Percentiles rank a stretch among this genome's conserved stretches.
Conservation (phyloP, 495 filamentous ascomycete genomes). For the Tuber borchii region DNA sequence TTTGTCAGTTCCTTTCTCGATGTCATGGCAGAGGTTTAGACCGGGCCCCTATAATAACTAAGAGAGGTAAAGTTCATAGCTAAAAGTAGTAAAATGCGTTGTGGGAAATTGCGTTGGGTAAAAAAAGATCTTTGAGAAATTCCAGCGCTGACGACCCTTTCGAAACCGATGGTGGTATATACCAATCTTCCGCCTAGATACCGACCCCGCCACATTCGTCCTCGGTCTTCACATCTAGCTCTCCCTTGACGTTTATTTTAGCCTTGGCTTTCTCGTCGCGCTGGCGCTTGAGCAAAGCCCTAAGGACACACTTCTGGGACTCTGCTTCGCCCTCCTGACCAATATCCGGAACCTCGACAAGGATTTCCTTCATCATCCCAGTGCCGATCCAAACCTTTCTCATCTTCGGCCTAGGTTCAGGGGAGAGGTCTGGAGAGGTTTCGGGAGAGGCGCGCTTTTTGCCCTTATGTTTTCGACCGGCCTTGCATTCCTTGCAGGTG, state of each 20-base stretch:
- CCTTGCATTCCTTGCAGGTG: conserved; percentile 68
- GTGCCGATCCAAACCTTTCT: conserved; percentile 36
- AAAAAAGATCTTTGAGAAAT: no score
- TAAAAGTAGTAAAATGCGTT: no score
- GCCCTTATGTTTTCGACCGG: conserved; percentile 40
- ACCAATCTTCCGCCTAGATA: background rate
- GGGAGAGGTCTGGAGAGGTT: background rate
- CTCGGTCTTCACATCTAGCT: background rate
- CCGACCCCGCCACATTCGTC: background rate
- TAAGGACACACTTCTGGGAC: conserved; percentile 30
- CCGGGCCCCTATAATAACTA: no score
- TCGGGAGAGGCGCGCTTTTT: conserved; percentile 3
- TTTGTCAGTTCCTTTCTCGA: no score
- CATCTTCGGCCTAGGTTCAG: conserved; percentile 13
- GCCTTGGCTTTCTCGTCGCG: background rate
- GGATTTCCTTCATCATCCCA: conserved; percentile 41
- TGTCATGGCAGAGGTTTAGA: no score
- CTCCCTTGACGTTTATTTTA: background rate
- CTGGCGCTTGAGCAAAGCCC: conserved; percentile 18
- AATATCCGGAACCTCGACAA: conserved; percentile 30
- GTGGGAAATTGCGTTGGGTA: no score
- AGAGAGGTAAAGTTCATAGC: no score
- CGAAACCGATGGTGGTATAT: no score
- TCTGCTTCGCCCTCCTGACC: conserved; percentile 24
- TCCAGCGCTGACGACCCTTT: no score